A percentile compares a stretch with the other conserved stretches of the same genome.
Conservation (phyloP, 345 rosid species). For the Dimocarpus longan region DNA sequence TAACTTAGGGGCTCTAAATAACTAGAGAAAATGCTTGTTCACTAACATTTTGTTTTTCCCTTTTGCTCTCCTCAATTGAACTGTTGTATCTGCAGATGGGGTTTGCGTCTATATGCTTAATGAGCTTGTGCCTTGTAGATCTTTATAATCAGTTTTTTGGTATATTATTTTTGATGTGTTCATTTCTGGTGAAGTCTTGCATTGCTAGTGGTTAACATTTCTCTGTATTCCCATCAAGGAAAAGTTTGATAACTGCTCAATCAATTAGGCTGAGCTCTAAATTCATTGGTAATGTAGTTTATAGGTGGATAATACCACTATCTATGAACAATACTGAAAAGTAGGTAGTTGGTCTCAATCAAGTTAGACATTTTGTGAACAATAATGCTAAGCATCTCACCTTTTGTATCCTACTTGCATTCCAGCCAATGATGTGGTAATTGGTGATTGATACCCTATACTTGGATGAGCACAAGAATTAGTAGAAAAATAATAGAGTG, state of each 20-base stretch:
- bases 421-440: too few species aligned
- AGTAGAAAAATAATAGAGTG: too few species aligned
- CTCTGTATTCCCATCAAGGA: not conserved
- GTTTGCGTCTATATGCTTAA: not conserved
- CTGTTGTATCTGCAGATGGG: not conserved
- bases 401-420: too few species aligned
- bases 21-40: not conserved
- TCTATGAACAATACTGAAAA: not conserved
- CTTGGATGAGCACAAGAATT: too few species aligned
- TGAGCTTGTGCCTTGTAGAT: constrained; percentile 4
- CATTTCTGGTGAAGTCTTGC: not conserved
- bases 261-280: not conserved
- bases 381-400: too few species aligned
- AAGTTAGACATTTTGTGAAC: not conserved
- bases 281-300: not conserved
- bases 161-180: not conserved
- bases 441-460: too few species aligned
- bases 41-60: not conserved
- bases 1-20: not conserved
- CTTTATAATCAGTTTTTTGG: not conserved
- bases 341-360: not conserved
- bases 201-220: not conserved
- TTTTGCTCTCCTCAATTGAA: not conserved
- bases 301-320: not conserved
- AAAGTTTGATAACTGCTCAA: not conserved